phyloP scores from a whole-genome alignment of 768 basidiomycete species.

The Scleroderma bovista region DNA sequence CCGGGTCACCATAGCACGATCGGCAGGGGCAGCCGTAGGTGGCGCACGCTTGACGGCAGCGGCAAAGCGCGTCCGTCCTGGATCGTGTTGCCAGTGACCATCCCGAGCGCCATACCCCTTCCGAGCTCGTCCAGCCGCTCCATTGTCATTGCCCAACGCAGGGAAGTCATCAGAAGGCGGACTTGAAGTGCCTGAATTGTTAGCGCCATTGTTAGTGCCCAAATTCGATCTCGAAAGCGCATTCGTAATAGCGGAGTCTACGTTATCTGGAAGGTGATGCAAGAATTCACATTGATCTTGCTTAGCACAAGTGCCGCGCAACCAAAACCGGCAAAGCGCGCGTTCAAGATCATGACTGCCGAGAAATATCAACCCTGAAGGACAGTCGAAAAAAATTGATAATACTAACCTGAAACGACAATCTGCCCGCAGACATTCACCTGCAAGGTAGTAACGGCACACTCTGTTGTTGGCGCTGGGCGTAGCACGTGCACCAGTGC shows the following conservation, averaged over 20 bases:
- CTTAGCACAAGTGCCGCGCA: slow-evolving; percentile 95
- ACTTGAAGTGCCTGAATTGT: slow-evolving; percentile 30
- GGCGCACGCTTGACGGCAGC: slow-evolving; percentile 76
- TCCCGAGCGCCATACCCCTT: slow-evolving; percentile 36
- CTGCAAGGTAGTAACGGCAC: slow-evolving; percentile 94
- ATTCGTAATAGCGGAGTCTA: slow-evolving; percentile 64
- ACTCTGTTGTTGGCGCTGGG: slow-evolving; percentile 66
- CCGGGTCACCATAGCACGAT: slow-evolving; percentile 42
- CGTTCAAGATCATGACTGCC: slow-evolving; percentile 89
- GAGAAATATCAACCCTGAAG: slow-evolving; percentile 10
- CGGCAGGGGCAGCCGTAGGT: slow-evolving; percentile 29
- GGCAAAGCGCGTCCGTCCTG: slow-evolving; percentile 84
- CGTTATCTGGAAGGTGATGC: slow-evolving; percentile 84
- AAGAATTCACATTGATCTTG: slow-evolving; percentile 95
- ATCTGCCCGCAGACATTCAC: slow-evolving; percentile 93
- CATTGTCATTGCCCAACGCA: slow-evolving; percentile 46
- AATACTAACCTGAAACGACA: slow-evolving; percentile 88
- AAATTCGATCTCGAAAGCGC: slow-evolving; percentile 66
- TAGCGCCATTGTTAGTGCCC: slow-evolving; percentile 36
- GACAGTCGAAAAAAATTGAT: neutral
- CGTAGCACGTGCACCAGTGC: slow-evolving; percentile 29
- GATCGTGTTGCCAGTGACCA: slow-evolving; percentile 56
- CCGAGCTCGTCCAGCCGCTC: slow-evolving; percentile 33
- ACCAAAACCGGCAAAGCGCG: slow-evolving; percentile 95
- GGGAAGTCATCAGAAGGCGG: slow-evolving; percentile 63